These are phyloP conservation scores for Cucurbita moschata DNA, from an alignment of 306 rosid species.

Conservation along the genomic window DNA sequence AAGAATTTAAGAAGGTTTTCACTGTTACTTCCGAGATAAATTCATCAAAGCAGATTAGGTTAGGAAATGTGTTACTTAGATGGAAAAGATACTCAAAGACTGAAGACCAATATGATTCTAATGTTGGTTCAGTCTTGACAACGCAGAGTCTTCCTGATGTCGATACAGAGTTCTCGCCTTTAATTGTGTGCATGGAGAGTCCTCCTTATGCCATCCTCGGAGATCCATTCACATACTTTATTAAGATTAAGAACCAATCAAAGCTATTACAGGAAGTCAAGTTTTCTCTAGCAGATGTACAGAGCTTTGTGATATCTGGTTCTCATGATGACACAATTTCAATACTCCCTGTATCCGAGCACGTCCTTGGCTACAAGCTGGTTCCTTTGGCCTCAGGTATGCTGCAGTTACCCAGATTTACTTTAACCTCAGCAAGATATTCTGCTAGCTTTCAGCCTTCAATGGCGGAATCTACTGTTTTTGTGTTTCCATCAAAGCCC, in stretches of 20 bases:
- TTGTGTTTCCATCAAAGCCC: conserved; percentile 79
- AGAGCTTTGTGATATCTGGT: conserved; percentile 77
- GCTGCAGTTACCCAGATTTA: conserved; percentile 67
- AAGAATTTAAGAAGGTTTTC: conserved; percentile 83
- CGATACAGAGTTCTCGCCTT: conserved; percentile 52
- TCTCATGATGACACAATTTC: conserved; percentile 55
- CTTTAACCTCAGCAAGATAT: conserved; percentile 60
- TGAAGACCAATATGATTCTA: conserved; percentile 29
- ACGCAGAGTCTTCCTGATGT: conserved; percentile 49
- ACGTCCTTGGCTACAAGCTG: conserved; percentile 63
- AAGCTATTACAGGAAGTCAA: conserved; percentile 71
- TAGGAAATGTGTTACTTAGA: conserved; percentile 54
- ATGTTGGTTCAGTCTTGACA: conserved; percentile 38
- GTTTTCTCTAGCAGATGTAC: conserved; percentile 60
- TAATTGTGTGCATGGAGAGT: conserved; percentile 74
- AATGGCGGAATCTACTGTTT: conserved; percentile 28
- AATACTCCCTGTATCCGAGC: conserved; percentile 80
- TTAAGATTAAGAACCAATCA: conserved; percentile 61
- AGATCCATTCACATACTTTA: conserved; percentile 63
- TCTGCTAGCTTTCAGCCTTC: conserved; percentile 62
- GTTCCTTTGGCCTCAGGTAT: conserved; percentile 77
- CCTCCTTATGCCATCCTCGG: conserved; percentile 79
- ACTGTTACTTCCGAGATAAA: conserved; percentile 36
- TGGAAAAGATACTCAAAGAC: conserved; percentile 65
- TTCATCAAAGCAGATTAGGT: conserved; percentile 28